phyloP scores from a whole-genome alignment of 2,329 filamentous ascomycete species.

The Thermomyces lanuginosus region DNA sequence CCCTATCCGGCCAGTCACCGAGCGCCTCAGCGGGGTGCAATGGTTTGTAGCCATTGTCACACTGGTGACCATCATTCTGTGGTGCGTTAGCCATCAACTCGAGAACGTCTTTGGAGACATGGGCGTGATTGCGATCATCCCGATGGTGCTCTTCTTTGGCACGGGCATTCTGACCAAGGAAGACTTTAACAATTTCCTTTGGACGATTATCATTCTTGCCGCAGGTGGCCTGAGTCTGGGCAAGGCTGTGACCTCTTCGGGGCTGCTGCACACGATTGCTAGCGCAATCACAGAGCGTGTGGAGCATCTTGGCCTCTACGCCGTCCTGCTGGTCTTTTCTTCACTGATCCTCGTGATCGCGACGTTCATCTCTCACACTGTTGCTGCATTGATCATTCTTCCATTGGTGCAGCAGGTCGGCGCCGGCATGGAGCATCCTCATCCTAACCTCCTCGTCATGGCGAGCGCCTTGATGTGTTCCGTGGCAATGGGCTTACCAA shows the following conservation, averaged over 20 bases:
- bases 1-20: constrained; percentile 75
- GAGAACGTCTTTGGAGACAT: constrained; percentile 86
- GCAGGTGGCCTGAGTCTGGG: constrained; percentile 84
- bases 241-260: constrained; percentile 86
- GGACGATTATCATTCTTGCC: constrained; percentile 98
- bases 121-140: constrained; percentile 94
- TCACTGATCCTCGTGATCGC: constrained; percentile 76
- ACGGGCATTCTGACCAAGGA: constrained; percentile 93
- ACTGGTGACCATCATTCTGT: constrained; percentile 67
- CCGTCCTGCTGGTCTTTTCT: constrained; percentile 72
- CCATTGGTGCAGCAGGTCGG: constrained; percentile 82
- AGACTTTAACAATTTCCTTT: constrained; percentile 99
- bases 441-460: constrained; percentile 93
- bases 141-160: constrained; percentile 89
- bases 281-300: constrained; percentile 57
- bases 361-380: constrained; percentile 95
- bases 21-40: constrained; percentile 73
- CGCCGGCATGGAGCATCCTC: constrained; percentile 66
- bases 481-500: constrained; percentile 93
- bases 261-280: constrained; percentile 78
- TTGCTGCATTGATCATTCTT: constrained; percentile 85
- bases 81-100: constrained; percentile 83
- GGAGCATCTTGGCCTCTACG: constrained; percentile 65
- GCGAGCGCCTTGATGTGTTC: constrained; percentile 88
- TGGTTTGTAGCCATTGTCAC: constrained; percentile 85